phyloP scores from a whole-genome alignment of 2,329 filamentous ascomycete species.

The Talaromyces marneffei region DNA sequence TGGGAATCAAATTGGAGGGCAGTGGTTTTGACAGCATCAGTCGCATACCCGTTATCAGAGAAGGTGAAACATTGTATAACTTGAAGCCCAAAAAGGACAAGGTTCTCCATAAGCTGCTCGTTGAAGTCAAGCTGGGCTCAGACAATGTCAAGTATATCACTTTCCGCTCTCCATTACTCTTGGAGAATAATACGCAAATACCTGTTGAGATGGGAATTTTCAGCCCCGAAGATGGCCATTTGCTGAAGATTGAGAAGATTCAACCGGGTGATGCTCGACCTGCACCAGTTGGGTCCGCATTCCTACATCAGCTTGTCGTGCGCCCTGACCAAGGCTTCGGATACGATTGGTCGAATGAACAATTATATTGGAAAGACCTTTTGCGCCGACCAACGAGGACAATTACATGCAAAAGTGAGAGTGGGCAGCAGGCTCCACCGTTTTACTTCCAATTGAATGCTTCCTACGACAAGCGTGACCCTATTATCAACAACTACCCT shows the following conservation, averaged over 20 bases:
- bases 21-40: slow-evolving; percentile 90
- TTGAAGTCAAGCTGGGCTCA: slow-evolving; percentile 81
- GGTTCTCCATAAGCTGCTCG: slow-evolving; percentile 79
- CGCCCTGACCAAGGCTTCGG: slow-evolving; percentile 94
- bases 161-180: slow-evolving; percentile 79
- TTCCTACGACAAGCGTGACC: slow-evolving; percentile 74
- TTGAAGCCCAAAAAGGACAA: slow-evolving; percentile 81
- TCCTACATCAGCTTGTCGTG: slow-evolving; percentile 78
- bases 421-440: slow-evolving; percentile 66
- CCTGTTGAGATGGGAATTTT: slow-evolving; percentile 90
- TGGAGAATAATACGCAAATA: slow-evolving; percentile 96
- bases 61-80: slow-evolving; percentile 86
- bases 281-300: slow-evolving; percentile 86
- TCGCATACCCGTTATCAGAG: slow-evolving; percentile 84
- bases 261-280: slow-evolving; percentile 83
- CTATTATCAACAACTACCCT: slow-evolving; percentile 77
- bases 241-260: slow-evolving; percentile 97
- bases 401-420: slow-evolving; percentile 80
- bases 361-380: slow-evolving; percentile 87
- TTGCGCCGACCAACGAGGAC: slow-evolving; percentile 78
- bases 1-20: slow-evolving; percentile 79
- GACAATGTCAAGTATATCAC: slow-evolving; percentile 99
- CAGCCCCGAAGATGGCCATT: slow-evolving; percentile 75
- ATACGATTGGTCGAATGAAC: slow-evolving; percentile 88
- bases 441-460: slow-evolving; percentile 98